Base-by-base conservation (phyloP, 2,329 filamentous ascomycete species). In the Lachnellula suecica region DNA sequence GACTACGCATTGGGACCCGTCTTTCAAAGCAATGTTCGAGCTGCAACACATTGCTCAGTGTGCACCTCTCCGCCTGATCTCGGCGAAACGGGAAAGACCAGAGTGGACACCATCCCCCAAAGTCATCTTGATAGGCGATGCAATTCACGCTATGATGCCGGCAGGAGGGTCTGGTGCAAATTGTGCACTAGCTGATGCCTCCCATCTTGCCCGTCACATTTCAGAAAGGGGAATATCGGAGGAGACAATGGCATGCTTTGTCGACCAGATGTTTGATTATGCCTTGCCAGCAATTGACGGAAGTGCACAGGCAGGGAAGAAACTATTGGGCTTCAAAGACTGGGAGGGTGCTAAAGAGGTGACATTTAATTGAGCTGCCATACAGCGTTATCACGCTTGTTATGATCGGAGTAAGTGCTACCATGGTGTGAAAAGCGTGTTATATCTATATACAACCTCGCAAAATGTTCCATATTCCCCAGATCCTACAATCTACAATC, bases 151-250 rank as follows among this genome's bases (percentile, higher is more conserved):
- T 4, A 58, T 60, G 56, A 38, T 53, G 17, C 63, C 60, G 1
- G 31, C 52, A 13, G 62, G 54, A 1, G 63, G 59, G 4, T 48
- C 51, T 0, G 62, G 60, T 3, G 62, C 60, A 4, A 56, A 52
- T n/a, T 51, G 51, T n/a, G 62, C 63, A 4, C 42, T 64, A 11
- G 34, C 37, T 17, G 60, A 63, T 41, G 57, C 53, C 17, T 49
- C 45, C 10, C 17, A 48, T 15, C 40, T 43, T 23, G 40, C 20
- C 17, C 40, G 22, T 25, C 15, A 24, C 13, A 42, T 55, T 48
- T 34, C 43, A 11, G 49, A 49, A 17, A 31, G 49, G 27, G 27
- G 34, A 7, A 37, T 38, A 11, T 52, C 29, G 13, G 25, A 43
- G 22, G 44, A 49, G 35, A 25, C 15, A 15, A 40, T 55, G 25